Evolutionary conservation across 129 eudicot genomes (phyloP).

Genomic region (Cynara cardunculus): DNA sequence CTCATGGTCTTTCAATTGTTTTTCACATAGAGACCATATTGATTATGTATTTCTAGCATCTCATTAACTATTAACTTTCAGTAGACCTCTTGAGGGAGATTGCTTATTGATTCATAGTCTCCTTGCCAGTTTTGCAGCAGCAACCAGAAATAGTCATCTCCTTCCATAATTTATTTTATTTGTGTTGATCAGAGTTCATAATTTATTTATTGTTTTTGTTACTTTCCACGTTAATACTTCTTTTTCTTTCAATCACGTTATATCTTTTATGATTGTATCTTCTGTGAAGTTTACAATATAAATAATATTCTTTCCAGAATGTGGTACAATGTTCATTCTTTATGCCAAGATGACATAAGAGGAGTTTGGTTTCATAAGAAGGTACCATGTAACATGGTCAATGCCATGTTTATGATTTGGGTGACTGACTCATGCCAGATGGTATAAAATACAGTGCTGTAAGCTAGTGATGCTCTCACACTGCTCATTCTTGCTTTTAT

Average conservation of each 20-base stretch:
- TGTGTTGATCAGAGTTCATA: not conserved
- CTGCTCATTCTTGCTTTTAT: not conserved
- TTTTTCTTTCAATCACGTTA: no score
- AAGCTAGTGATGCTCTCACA: not conserved
- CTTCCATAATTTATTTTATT: not conserved
- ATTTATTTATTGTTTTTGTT: not conserved
- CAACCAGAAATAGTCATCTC: not conserved
- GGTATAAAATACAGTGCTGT: not conserved
- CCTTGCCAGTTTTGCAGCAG: not conserved
- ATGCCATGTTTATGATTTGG: not conserved
- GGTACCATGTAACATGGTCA: not conserved
- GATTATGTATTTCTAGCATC: not conserved
- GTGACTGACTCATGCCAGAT: not conserved
- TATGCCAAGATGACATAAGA: not conserved
- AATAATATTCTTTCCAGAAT: not conserved
- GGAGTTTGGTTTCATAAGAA: not conserved
- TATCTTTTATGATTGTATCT: not conserved
- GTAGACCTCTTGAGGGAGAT: not conserved
- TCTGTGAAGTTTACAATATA: not conserved
- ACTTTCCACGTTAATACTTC: not conserved
- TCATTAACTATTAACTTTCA: not conserved
- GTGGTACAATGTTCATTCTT: not conserved
- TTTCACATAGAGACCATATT: conserved; percentile 8
- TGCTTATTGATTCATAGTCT: not conserved
- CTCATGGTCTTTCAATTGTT: conserved; percentile 5